Evolutionary conservation across 1,139 yeast genomes (phyloP).

Genomic region (Wickerhamomyces sp.): DNA sequence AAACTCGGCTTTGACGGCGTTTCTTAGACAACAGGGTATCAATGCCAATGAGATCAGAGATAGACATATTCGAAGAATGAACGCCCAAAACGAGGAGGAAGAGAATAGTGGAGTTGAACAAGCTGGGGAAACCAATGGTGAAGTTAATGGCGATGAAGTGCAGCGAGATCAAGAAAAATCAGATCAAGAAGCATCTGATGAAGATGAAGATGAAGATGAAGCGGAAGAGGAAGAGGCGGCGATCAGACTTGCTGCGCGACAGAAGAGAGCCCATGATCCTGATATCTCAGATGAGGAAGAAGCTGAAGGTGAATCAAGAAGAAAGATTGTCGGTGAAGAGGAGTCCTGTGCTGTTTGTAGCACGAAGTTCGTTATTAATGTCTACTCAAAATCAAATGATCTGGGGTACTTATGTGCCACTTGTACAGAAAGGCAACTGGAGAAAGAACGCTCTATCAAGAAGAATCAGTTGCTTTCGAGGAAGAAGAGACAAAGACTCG

Average conservation of each 20-base stretch:
- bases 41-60: slow-evolving; percentile 72
- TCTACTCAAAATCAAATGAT: slow-evolving; percentile 51
- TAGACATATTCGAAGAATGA: slow-evolving; percentile 41
- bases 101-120: slow-evolving; percentile 16
- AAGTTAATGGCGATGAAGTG: slow-evolving; percentile 19
- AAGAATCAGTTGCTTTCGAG: slow-evolving; percentile 59
- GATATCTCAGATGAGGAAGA: slow-evolving; percentile 30
- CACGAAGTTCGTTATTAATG: slow-evolving; percentile 50
- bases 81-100: slow-evolving; percentile 21
- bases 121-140: slow-evolving; percentile 8
- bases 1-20: slow-evolving; percentile 73
- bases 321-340: slow-evolving; percentile 37
- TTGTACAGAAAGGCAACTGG: slow-evolving; percentile 43
- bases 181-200: slow-evolving; percentile 12
- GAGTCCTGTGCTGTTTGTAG: slow-evolving; percentile 59
- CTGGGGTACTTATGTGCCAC: slow-evolving; percentile 61
- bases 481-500: slow-evolving; percentile 69
- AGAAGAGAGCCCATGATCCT: slow-evolving; percentile 27
- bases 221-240: slow-evolving; percentile 26
- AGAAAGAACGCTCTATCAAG: slow-evolving; percentile 39
- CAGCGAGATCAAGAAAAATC: slow-evolving; percentile 18
- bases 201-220: slow-evolving; percentile 18
- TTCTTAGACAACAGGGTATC: slow-evolving; percentile 79
- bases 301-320: slow-evolving; percentile 17
- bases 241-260: slow-evolving; percentile 39